Percentiles rank a stretch among this genome's conserved stretches.
Conservation (phyloP, 2,329 filamentous ascomycete genomes). For the Zasmidium cellare region DNA sequence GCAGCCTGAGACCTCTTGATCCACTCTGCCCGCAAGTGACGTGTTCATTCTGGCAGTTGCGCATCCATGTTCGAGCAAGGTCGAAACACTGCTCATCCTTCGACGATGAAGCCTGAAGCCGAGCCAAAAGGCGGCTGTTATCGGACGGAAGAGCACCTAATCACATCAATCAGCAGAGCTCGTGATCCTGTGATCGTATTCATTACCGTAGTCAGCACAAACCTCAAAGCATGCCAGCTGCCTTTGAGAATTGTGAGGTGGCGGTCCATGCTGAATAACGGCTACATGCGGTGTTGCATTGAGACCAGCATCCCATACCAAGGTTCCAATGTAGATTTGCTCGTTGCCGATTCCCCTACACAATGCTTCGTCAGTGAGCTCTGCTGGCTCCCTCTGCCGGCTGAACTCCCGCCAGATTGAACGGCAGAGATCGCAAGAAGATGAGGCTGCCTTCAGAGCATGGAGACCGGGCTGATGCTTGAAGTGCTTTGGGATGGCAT, state of each 20-base stretch:
- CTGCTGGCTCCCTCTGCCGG: not conserved
- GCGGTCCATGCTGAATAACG: conserved; percentile 1
- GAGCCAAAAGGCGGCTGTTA: not conserved
- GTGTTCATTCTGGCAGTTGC: not conserved
- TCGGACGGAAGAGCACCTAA: not conserved
- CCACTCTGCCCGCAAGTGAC: not conserved
- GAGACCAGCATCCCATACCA: conserved; percentile 1
- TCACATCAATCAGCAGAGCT: not conserved
- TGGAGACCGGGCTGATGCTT: conserved; percentile 4
- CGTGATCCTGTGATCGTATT: not conserved
- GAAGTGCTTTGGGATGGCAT: conserved; percentile 2
- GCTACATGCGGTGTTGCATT: not conserved
- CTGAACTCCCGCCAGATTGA: conserved; percentile 8
- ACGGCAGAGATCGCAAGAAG: conserved; percentile 2
- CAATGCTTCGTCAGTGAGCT: conserved; percentile 4
- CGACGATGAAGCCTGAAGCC: not conserved
- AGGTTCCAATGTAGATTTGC: conserved; percentile 7
- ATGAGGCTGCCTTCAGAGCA: not conserved
- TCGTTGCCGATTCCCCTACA: not conserved
- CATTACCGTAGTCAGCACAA: conserved; percentile 7
- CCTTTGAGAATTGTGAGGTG: not conserved
- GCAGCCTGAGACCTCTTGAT: not conserved
- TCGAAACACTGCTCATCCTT: not conserved
- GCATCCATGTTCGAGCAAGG: not conserved
- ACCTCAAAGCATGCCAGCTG: conserved; percentile 12